Base-by-base conservation (phyloP, 2,329 filamentous ascomycete genomes). In the Fusarium lateritium region DNA sequence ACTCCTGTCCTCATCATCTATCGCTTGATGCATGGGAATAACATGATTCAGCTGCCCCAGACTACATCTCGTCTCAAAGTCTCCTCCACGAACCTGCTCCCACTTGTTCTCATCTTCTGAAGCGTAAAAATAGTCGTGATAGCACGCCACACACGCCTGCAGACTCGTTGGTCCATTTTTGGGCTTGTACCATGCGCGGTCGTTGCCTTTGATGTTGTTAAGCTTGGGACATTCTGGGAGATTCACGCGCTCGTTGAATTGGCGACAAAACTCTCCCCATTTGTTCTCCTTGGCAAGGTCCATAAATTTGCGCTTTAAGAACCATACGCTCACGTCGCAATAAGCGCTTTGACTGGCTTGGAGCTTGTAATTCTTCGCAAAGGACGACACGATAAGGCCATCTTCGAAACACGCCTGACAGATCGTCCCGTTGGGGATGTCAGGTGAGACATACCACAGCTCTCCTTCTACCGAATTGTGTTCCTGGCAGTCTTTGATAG, bases 371-470 rank as follows among this genome's bases (percentile, higher is more conserved):
- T 73, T 57, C 38, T 67, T 38, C 4, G 69, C 68, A 60, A 81
- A 79, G 0, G 51, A 49, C 0, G 77, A 78, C 3, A 62, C 53
- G 42, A 69, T 65, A 14, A 83, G 72, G n/a, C 75, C 58, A 51
- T 81, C 78, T 17, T 77, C 76, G 44, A 79, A 82, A 65, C 81
- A 83, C 6, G 77, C 70, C 10, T 78, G 77, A 49, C 81, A 83
- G n/a, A 82, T 72, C 11, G 72, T 62, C 13, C 76, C 76, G 4
- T 73, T 63, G 0, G 79, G 77, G 2, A 78, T 76, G 9, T 74
- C 69, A 1, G 73, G 47, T 14, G 81, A 75, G 11, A 60, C 72
- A 57, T 81, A 82, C 80, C 81, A 83, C 2, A 28, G 19, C 9
- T 65, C 59, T 2, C 66, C 66, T 22, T 75, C 63, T 2, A 47